Conservation (phyloP, 495 filamentous ascomycete genomes). For the Xylaria grammica region DNA sequence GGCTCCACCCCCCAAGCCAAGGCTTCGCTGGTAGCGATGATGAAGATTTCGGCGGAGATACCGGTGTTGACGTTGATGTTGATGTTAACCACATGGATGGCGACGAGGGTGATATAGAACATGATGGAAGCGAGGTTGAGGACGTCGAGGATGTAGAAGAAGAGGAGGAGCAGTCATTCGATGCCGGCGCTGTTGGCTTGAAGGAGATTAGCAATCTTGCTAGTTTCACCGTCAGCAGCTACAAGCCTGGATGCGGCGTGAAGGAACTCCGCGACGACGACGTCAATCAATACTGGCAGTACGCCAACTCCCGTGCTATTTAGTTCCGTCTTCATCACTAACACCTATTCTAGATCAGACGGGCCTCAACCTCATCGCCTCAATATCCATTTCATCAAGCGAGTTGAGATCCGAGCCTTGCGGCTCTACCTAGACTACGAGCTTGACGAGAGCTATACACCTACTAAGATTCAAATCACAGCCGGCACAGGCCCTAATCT, state of each 20-base stretch:
- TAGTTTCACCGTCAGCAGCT: slow-evolving; percentile 87
- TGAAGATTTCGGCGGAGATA: slow-evolving; percentile 20
- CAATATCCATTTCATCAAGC: slow-evolving; percentile 92
- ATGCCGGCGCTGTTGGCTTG: slow-evolving; percentile 58
- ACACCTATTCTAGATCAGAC: slow-evolving; percentile 66
- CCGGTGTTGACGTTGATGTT: slow-evolving; percentile 10
- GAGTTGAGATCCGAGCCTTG: slow-evolving; percentile 82
- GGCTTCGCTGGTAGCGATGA: slow-evolving; percentile 11
- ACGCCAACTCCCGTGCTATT: slow-evolving; percentile 28
- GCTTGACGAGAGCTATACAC: slow-evolving; percentile 95
- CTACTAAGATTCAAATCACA: slow-evolving; percentile 83
- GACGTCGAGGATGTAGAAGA: slow-evolving; percentile 30
- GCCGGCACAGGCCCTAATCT: slow-evolving; percentile 89
- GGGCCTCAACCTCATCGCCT: slow-evolving; percentile 95
- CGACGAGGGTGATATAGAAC: slow-evolving; percentile 6
- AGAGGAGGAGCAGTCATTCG: slow-evolving; percentile 40
- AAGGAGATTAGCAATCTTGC: slow-evolving; percentile 95
- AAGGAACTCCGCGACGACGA: slow-evolving; percentile 82
- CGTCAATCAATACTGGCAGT: slow-evolving; percentile 87
- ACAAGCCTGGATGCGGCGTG: slow-evolving; percentile 90
- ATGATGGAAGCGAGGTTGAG: slow-evolving; percentile 21
- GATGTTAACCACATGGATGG: slow-evolving; percentile 12
- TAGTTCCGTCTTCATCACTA: slow-evolving; percentile 11
- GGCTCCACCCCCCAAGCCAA: neutral
- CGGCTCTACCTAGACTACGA: slow-evolving; percentile 90